These are phyloP conservation scores for Lipomyces spencermartinsiae DNA, from an alignment of 805 yeast species.

Conservation along the genomic window DNA sequence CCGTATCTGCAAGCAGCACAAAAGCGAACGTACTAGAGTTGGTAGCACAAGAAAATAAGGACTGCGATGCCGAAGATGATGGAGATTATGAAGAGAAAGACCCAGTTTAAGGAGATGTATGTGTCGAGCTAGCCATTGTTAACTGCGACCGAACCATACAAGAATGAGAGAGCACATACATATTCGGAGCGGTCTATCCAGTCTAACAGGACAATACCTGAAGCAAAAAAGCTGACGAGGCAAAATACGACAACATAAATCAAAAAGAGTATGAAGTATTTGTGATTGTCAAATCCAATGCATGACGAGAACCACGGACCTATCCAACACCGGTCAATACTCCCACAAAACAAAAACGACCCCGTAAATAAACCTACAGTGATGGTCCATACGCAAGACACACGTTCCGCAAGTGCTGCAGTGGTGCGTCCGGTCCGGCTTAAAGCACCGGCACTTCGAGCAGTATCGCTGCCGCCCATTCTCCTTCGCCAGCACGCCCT, in stretches of 20 bases:
- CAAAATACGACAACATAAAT: conserved; percentile 67
- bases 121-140: conserved; percentile 41
- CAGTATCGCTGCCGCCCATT: conserved; percentile 52
- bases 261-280: conserved; percentile 80
- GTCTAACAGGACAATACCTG: conserved; percentile 53
- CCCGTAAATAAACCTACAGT: conserved; percentile 48
- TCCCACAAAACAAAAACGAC: neutral
- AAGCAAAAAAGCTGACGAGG: conserved; percentile 49
- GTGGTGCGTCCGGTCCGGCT: conserved; percentile 54
- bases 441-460: conserved; percentile 51
- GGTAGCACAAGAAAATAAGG: conserved; percentile 60
- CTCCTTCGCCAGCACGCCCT: conserved; percentile 49
- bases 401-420: conserved; percentile 50
- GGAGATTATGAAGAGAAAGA: conserved; percentile 64
- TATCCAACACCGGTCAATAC: conserved; percentile 71
- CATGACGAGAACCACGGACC: conserved; percentile 93
- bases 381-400: conserved; percentile 63
- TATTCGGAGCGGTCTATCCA: conserved; percentile 56
- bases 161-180: conserved; percentile 26
- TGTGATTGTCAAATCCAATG: conserved; percentile 78
- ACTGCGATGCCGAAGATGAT: conserved; percentile 63
- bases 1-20: neutral
- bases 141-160: neutral
- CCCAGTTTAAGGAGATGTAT: conserved; percentile 61
- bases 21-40: conserved; percentile 39